Evolutionary conservation across 345 rosid genomes (phyloP).

Genomic region (Reutealis trisperma): DNA sequence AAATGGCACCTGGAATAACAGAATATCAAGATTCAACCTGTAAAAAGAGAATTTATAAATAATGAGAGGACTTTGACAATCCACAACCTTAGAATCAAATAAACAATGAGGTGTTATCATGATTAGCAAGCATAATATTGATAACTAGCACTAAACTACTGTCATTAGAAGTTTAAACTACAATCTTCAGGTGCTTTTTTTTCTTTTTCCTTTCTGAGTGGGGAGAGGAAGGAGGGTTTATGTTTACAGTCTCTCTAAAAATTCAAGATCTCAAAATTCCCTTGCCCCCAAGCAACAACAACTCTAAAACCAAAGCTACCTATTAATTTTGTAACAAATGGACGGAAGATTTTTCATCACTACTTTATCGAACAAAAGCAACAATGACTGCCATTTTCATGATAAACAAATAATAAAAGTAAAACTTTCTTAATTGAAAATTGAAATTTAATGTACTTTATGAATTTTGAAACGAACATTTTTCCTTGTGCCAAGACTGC

Average conservation of each 20-base stretch:
- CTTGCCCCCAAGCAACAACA: neutral
- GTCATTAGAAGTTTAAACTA: neutral
- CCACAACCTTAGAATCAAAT: neutral
- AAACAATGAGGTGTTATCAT: neutral
- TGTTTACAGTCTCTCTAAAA: neutral
- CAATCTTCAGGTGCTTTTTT: neutral
- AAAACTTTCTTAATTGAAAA: neutral
- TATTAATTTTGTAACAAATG: neutral
- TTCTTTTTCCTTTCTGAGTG: no score
- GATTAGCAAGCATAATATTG: neutral
- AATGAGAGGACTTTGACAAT: constrained; percentile 50
- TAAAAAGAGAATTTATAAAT: constrained; percentile 50
- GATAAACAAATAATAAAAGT: neutral
- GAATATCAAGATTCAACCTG: constrained; percentile 75
- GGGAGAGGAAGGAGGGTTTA: neutral
- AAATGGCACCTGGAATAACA: constrained; percentile 96
- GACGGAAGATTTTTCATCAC: neutral
- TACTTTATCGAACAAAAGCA: neutral
- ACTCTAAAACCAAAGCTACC: neutral
- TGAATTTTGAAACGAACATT: neutral
- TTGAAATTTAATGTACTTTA: neutral
- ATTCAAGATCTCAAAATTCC: neutral
- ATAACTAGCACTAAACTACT: neutral
- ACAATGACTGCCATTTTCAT: neutral
- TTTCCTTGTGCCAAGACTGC: neutral